A percentile compares a stretch with the other conserved stretches of the same genome.
These are phyloP conservation scores for Aspergillus jensenii DNA, from an alignment of 2,329 filamentous ascomycete genomes.

Conservation along the genomic window DNA sequence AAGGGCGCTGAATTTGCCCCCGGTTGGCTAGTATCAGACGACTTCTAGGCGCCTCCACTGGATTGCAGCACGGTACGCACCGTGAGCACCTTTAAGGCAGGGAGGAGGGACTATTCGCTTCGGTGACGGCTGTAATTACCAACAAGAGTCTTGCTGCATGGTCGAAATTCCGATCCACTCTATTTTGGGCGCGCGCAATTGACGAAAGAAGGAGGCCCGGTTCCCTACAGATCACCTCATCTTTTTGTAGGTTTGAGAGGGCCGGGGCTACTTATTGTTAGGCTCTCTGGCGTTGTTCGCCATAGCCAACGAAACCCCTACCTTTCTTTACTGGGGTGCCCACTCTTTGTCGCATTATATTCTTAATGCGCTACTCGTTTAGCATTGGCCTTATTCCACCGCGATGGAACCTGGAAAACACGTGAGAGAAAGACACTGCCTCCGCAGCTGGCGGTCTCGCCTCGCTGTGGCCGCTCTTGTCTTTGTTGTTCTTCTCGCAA, in stretches of 20 bases:
- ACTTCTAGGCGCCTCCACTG: conserved; percentile 20
- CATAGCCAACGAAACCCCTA: conserved; percentile 16
- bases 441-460: conserved; percentile 31
- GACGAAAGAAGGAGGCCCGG: conserved; percentile 9
- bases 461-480: conserved; percentile 25
- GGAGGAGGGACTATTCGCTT: conserved; percentile 17
- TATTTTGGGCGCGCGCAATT: conserved; percentile 20
- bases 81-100: conserved; percentile 14
- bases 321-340: conserved; percentile 10
- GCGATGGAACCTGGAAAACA: conserved; percentile 29
- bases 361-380: conserved; percentile 9
- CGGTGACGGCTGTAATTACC: conserved; percentile 13
- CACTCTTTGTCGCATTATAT: conserved; percentile 10
- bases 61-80: conserved; percentile 12
- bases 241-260: conserved; percentile 10
- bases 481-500: conserved; percentile 31
- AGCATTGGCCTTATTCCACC: conserved; percentile 14
- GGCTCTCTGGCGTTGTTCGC: conserved; percentile 13
- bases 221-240: conserved; percentile 14
- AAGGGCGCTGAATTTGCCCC: conserved; percentile 13
- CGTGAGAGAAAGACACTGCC: conserved; percentile 30
- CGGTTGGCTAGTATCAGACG: conserved; percentile 16
- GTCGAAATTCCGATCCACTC: conserved; percentile 21
- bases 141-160: conserved; percentile 18
- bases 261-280: conserved; percentile 21